phyloP scores from a whole-genome alignment of 352 stramenopile species.

The Pythium sp. region DNA sequence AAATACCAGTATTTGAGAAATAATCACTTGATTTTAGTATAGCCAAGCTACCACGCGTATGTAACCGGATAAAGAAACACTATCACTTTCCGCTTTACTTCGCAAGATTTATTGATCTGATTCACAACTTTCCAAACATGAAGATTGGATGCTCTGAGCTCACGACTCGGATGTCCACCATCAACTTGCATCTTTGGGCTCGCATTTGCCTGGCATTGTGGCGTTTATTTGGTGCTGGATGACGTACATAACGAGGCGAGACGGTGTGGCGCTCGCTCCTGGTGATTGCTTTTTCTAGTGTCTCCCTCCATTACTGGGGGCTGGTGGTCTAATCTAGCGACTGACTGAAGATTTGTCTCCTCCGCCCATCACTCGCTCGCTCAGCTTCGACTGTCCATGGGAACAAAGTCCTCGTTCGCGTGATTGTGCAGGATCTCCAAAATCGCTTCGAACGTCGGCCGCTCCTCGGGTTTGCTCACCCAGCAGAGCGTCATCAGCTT shows the following conservation, averaged over 20 bases:
- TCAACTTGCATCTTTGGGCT: not conserved
- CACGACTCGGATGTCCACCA: too few species aligned
- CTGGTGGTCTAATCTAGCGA: too few species aligned
- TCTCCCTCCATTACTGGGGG: not conserved
- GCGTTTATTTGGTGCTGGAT: not conserved
- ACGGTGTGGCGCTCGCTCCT: not conserved
- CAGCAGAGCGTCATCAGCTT: constrained; percentile 86
- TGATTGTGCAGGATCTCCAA: constrained; percentile 62
- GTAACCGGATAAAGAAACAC: too few species aligned
- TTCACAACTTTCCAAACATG: too few species aligned
- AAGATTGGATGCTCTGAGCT: not conserved
- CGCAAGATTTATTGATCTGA: too few species aligned
- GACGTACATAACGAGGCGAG: not conserved
- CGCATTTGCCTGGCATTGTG: not conserved
- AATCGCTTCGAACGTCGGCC: constrained; percentile 79
- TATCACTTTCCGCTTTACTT: too few species aligned
- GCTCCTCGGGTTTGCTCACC: constrained; percentile 68
- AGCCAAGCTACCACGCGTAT: too few species aligned
- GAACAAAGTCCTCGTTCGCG: constrained; percentile 18
- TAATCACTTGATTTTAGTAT: too few species aligned
- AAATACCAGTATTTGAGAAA: too few species aligned
- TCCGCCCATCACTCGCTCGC: not conserved
- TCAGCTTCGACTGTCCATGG: constrained; percentile 16
- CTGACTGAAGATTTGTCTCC: not conserved
- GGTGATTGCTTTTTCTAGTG: not conserved